Evolutionary conservation across 352 stramenopile genomes (phyloP), one percentile per base, ranked within the genome.

Genomic region (Phytophthora pseudosyringae): DNA sequence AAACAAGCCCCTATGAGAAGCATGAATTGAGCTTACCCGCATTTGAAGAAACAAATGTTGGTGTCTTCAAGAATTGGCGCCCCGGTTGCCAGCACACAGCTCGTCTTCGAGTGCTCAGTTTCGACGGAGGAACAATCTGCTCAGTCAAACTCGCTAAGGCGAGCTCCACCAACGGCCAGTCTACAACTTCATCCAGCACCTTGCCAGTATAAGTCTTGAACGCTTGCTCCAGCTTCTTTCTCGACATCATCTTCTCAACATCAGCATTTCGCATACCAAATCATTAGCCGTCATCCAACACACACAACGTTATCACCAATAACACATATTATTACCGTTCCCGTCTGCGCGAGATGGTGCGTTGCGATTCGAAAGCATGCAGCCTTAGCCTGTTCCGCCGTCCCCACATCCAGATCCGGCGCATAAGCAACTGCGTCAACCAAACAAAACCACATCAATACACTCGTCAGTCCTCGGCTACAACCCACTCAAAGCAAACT

Each of bases 161-260:
- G 28, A 38, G 31, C 21, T 66, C 29, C 15, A 78, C 18, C 9
- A 32, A 39, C 32, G 32, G 47, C n/a, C 44, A 48, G n/a, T 70
- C 56, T 4, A 50, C 48, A 8, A 39, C 28, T 32, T 70, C 35
- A n/a, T 64, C 44, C 15, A 75, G 36, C 7, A 16, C 9, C 18
- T 68, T 64, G 18, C 60, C 50, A 10, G 70, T 82, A 54, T 82
- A 82, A 2, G 26, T 45, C 18, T 71, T 64, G 26, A 82, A 82
- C 4, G 44, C 31, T 47, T 69, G 15, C 16, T 59, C 32, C 33
- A 82, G 51, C 7, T 51, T 48, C 28, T 62, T 36, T 41, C 32
- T 64, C 7, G 67, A 44, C 31, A 76, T 76, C n/a, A 44, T 54
- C 71, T 78, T 59, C 31, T 35, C 18, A 25, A 47, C 1, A 4